Evolutionary conservation across 805 yeast species (phyloP), one percentile per base, ranked within the genome.

Genomic region (Lachancea thermotolerans): DNA sequence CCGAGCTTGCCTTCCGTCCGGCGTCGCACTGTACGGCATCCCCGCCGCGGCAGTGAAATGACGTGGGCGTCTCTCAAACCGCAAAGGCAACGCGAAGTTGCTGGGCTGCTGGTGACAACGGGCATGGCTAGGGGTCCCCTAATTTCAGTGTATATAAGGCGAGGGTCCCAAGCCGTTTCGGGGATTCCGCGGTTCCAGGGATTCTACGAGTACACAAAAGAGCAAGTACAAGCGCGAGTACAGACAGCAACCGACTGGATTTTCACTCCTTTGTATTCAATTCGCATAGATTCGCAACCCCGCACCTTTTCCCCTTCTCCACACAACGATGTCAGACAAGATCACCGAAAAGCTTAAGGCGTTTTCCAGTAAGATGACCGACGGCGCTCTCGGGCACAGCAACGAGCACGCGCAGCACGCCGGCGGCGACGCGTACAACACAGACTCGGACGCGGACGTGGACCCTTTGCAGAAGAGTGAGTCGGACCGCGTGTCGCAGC

Each of bases 321-420:
- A 21, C 25, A 4, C 25, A 21, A 21, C 25, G 25, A 51, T 51
- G 54, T 42, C 50, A 33, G 54, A 51, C 35, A 44, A 42, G 34
- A 45, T 51, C 17, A 36, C 52, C 28, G 46, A 46, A 30, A 51
- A 49, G 38, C 35, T 51, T 18, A 42, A 37, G 21, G 52, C 50
- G 39, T 42, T 50, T 31, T 42, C 48, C 28, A 41, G 47, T 38
- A 46, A 50, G 31, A 43, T 49, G 10, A 42, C 41, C 29, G 41
- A 40, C 25, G 42, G 29, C 40, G 40, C 33, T 29, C 6, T 27
- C 16, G 39, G 16, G 12, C 15, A n/a, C 16, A n/a, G 29, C 29
- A 35, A 14, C 15, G 21, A 31, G 21, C 12, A 34, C 14, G 7
- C 40, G 28, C 16, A 37, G 21, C 38, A 34, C 43, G 4, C 37